Conservation (phyloP, 73 alveolate genomes). For the Symbiodinium pilosum region DNA sequence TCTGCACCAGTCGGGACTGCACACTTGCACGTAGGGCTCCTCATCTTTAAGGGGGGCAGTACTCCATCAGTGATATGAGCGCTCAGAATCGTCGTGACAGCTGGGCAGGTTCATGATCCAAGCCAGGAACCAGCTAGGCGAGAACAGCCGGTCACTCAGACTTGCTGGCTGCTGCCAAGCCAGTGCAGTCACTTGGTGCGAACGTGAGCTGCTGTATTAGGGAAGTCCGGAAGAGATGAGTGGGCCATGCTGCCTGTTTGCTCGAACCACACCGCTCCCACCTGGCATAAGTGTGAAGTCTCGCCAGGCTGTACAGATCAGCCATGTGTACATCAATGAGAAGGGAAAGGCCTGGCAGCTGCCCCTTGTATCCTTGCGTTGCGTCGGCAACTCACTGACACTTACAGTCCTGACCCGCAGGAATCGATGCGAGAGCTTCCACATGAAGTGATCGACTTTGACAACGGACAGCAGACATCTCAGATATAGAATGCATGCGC, state of each 20-base stretch:
- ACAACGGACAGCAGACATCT: slow-evolving; percentile 96
- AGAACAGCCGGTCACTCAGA: slow-evolving; percentile 17
- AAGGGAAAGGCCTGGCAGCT: slow-evolving; percentile 47
- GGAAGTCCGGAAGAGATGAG: slow-evolving; percentile 97
- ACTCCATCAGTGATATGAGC: no score
- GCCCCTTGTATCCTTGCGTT: no score
- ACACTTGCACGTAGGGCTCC: no score
- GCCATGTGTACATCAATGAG: slow-evolving; percentile 46
- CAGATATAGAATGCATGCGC: not conserved
- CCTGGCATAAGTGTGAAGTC: no score
- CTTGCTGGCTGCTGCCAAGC: not conserved
- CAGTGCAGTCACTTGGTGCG: not conserved
- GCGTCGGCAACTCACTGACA: no score
- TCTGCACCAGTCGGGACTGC: slow-evolving; percentile 97
- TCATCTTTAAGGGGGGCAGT: no score
- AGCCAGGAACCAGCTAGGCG: slow-evolving; percentile 88
- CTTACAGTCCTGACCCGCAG: no score
- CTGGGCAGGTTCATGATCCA: slow-evolving; percentile 52
- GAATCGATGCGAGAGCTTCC: slow-evolving; percentile 96
- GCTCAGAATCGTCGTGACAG: not conserved
- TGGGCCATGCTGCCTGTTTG: slow-evolving; percentile 81
- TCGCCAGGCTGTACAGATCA: not conserved
- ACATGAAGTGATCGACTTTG: slow-evolving; percentile 95
- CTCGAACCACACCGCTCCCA: no score
- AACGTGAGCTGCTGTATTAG: not conserved